Percentiles rank a stretch among this genome's conserved stretches.
Evolutionary conservation across 2,329 filamentous ascomycete species (phyloP).

Genomic region (Xylaria polymorpha): DNA sequence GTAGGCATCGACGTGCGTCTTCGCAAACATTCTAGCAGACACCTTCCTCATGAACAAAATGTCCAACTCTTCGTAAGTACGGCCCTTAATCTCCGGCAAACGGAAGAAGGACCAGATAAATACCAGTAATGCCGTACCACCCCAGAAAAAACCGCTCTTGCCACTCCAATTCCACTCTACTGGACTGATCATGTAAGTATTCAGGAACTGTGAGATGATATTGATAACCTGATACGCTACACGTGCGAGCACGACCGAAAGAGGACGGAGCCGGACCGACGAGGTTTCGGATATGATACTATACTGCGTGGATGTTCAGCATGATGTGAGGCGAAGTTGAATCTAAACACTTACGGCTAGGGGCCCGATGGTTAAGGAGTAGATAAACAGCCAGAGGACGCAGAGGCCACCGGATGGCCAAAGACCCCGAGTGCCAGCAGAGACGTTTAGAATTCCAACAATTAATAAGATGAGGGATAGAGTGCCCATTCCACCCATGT

Average conservation of each 20-base stretch:
- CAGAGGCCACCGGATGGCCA: conserved; percentile 57
- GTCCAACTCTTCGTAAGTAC: conserved; percentile 65
- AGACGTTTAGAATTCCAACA: conserved; percentile 56
- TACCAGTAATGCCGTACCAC: conserved; percentile 55
- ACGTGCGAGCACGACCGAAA: conserved; percentile 60
- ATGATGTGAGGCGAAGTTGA: neutral
- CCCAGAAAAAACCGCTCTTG: conserved; percentile 59
- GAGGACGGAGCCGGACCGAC: conserved; percentile 58
- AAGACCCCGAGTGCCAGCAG: conserved; percentile 56
- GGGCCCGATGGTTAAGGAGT: conserved; percentile 61
- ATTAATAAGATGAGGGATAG: conserved; percentile 53
- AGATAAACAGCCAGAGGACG: conserved; percentile 58
- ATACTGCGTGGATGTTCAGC: conserved; percentile 49
- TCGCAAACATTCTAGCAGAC: conserved; percentile 54
- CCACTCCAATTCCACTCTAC: conserved; percentile 56
- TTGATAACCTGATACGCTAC: conserved; percentile 58
- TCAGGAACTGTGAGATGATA: conserved; percentile 56
- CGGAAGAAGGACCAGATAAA: conserved; percentile 64
- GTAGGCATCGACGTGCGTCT: conserved; percentile 51
- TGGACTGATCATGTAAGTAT: conserved; percentile 55
- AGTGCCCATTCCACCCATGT: conserved; percentile 54
- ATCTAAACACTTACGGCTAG: conserved; percentile 53
- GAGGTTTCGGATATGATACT: conserved; percentile 61
- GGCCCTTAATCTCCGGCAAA: conserved; percentile 63
- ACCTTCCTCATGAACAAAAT: conserved; percentile 60